phyloP scores from a whole-genome alignment of 1,284 basidiomycete genomes.

The Pyrrhoderma noxium region DNA sequence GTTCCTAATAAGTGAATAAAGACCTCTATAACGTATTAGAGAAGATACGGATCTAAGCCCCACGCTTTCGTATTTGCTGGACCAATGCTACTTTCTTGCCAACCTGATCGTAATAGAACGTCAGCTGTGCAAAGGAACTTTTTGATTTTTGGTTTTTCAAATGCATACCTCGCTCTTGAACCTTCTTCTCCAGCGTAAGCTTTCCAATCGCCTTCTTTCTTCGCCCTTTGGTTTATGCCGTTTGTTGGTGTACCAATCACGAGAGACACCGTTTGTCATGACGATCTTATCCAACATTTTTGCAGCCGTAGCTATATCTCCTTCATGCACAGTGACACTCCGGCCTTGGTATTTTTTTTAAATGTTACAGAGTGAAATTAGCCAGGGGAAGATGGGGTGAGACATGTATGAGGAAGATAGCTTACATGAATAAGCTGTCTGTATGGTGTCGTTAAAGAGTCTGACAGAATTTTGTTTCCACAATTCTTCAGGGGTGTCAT shows the following conservation, averaged over 20 bases:
- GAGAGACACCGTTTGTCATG: conserved; percentile 45
- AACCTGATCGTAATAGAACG: conserved; percentile 38
- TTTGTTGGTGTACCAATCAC: conserved; percentile 40
- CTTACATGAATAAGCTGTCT: too few species aligned
- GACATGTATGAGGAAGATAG: too few species aligned
- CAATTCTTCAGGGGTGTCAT: too few species aligned
- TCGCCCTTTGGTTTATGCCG: conserved; percentile 70
- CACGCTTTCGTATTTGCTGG: conserved; percentile 45
- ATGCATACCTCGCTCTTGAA: conserved; percentile 65
- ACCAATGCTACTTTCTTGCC: conserved; percentile 53
- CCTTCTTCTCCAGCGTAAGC: conserved; percentile 58
- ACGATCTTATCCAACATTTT: conserved; percentile 46
- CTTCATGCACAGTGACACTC: conserved; percentile 35
- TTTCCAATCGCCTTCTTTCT: conserved; percentile 55
- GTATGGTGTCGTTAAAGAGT: too few species aligned
- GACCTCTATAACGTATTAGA: too few species aligned
- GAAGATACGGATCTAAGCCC: conserved; percentile 28
- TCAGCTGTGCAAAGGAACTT: background rate
- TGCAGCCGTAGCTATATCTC: conserved; percentile 38
- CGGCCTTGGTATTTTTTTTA: conserved; percentile 35
- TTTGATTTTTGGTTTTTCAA: conserved; percentile 13
- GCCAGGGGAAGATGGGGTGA: conserved; percentile 19
- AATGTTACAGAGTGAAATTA: conserved; percentile 31
- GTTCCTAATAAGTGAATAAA: too few species aligned
- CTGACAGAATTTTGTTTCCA: too few species aligned